A percentile compares a stretch with the other conserved stretches of the same genome.
Conservation (phyloP, 2,329 filamentous ascomycete genomes). For the Onygenales sp. region DNA sequence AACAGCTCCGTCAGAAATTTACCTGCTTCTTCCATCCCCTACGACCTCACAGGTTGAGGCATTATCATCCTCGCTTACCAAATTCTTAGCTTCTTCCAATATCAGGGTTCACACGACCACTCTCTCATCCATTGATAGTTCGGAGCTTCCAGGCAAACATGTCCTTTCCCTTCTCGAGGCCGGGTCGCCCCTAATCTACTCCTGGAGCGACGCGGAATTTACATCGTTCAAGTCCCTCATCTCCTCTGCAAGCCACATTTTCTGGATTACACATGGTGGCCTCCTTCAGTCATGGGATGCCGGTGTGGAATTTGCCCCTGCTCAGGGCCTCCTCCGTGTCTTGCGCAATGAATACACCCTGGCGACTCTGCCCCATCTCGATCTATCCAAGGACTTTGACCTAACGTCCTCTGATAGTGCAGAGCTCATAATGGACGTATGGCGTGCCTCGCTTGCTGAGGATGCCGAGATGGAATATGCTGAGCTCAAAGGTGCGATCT, state of each 20-base stretch:
- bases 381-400: conserved; percentile 3
- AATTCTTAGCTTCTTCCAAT: not conserved
- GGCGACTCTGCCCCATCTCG: conserved; percentile 7
- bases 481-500: not conserved
- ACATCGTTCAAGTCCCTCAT: conserved; percentile 17
- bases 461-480: conserved; percentile 2
- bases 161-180: conserved; percentile 22
- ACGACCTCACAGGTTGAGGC: not conserved
- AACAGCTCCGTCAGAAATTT: not conserved
- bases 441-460: not conserved
- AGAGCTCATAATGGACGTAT: not conserved
- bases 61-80: not conserved
- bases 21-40: not conserved
- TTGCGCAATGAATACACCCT: conserved; percentile 9
- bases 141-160: conserved; percentile 8
- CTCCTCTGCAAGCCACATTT: not conserved
- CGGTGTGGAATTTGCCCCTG: conserved; percentile 6
- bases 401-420: not conserved
- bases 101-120: not conserved
- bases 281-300: conserved; percentile 5
- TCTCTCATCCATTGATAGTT: not conserved
- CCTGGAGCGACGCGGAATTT: conserved; percentile 18
- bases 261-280: conserved; percentile 19
- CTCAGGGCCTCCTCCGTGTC: conserved; percentile 9
- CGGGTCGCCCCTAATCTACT: conserved; percentile 19